Base-by-base conservation (phyloP, 1,284 basidiomycete genomes). In the Apiotrichum siamense region DNA sequence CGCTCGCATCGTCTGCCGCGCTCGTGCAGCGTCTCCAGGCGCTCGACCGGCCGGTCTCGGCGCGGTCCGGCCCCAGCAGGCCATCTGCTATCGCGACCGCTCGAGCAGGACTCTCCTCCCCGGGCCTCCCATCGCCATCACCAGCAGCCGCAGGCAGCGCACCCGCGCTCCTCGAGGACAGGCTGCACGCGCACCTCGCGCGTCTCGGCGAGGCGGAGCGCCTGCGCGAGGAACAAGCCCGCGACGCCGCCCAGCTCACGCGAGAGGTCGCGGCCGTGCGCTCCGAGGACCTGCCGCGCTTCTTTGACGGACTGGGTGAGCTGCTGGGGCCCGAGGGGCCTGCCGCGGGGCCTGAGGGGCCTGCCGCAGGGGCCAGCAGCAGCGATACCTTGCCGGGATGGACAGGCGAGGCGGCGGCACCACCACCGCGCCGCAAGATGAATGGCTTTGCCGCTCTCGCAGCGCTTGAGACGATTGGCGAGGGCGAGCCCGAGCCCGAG, bases 171-270 rank as follows among this genome's bases (percentile, higher is more conserved):
- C 46, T 50, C n/a, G 55, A 56, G 15, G 47, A 46, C 17, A 33
- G 52, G 17, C 49, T 57, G 20, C 27, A 29, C 9, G 31, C 20
- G 4, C 49, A 49, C 26, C 36, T 51, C 12, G 24, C 23, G 2
- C 46, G 46, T 20, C 29, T 57, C 27, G 32, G 37, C 33, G 55
- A 50, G 35, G 38, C 46, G 10, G 55, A 57, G 47, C 52, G 52
- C 15, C 27, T 44, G 26, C 45, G 55, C 25, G 55, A 57, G 20
- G 52, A 57, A 31, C 52, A 54, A 36, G 37, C 35, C 12, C 51
- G 55, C 20, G 55, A 54, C 17, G 40, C 41, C 5, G 52, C 44
- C 0, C 43, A 32, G 10, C 55, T 54, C 17, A 21, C 51, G 13
- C 49, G 55, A 7, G 55, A 57, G 7, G 33, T 54, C 3, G 52